A percentile compares a stretch with the other conserved stretches of the same genome.
Conservation (phyloP, 306 rosid species). For the Castanea sativa region DNA sequence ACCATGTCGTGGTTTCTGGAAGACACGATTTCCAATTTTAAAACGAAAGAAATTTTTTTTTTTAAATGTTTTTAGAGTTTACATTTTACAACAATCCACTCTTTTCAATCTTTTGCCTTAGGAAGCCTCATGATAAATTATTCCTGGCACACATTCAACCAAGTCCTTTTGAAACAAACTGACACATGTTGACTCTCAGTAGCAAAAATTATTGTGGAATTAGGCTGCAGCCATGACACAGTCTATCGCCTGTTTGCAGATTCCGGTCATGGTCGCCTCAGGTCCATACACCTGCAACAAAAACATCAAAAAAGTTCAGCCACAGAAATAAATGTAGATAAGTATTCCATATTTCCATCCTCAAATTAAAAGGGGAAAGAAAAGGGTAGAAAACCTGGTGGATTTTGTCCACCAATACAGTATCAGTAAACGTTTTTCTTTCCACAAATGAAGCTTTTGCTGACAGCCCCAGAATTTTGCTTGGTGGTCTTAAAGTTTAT, state of each 20-base stretch:
- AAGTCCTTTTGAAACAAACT: not conserved
- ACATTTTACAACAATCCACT: not conserved
- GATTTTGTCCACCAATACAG: not conserved
- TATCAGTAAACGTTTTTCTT: not conserved
- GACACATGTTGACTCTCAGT: not conserved
- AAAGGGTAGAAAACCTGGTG: not conserved
- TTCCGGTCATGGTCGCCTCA: conserved; percentile 85
- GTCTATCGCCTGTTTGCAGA: conserved; percentile 86
- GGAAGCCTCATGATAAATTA: not conserved
- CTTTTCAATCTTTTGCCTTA: not conserved
- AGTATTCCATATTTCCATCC: not conserved
- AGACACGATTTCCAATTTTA: too few relatives aligned
- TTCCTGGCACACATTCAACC: not conserved
- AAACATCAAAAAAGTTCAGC: conserved; percentile 9
- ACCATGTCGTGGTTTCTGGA: too few relatives aligned
- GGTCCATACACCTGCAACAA: conserved; percentile 76
- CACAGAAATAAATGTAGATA: not conserved
- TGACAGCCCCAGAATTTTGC: not conserved
- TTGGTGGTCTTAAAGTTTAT: conserved; percentile 6
- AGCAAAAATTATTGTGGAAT: not conserved
- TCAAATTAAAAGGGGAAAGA: too few relatives aligned
- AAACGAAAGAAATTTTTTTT: too few relatives aligned
- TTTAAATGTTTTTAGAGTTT: too few relatives aligned
- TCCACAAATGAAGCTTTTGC: not conserved
- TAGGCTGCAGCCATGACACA: conserved; percentile 58